These are phyloP conservation scores for Trametes elegans DNA, from an alignment of 768 basidiomycete species.

Conservation along the genomic window DNA sequence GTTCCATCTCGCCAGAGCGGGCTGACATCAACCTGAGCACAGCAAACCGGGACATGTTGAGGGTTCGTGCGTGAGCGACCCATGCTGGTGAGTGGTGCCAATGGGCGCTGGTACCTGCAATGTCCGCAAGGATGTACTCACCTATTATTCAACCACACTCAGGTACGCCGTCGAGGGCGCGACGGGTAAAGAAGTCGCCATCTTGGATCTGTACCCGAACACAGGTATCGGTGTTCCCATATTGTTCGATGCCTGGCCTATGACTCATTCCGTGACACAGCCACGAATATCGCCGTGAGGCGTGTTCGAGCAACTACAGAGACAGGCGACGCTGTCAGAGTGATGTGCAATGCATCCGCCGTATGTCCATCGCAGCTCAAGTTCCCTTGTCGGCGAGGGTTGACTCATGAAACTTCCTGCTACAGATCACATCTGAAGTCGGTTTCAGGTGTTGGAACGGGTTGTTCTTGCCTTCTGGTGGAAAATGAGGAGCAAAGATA, in stretches of 20 bases:
- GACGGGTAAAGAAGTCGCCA: constrained; percentile 57
- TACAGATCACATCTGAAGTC: constrained; percentile 43
- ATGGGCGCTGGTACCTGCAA: neutral
- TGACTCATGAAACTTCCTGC: neutral
- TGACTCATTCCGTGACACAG: constrained; percentile 31
- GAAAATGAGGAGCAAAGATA: too few species aligned
- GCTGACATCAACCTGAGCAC: constrained; percentile 24
- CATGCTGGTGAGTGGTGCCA: constrained; percentile 53
- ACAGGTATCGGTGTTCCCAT: too few species aligned
- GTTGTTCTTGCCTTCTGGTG: constrained; percentile 39
- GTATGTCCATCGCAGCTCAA: constrained; percentile 30
- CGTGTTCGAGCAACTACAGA: constrained; percentile 46
- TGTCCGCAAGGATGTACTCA: neutral
- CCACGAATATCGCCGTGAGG: constrained; percentile 48
- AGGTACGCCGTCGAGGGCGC: constrained; percentile 48
- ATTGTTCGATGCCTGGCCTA: too few species aligned
- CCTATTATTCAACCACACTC: neutral
- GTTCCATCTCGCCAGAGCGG: too few species aligned
- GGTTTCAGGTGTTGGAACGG: constrained; percentile 53
- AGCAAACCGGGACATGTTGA: constrained; percentile 46
- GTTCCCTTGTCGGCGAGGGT: too few species aligned
- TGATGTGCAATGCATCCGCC: constrained; percentile 53
- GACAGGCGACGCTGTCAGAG: constrained; percentile 41
- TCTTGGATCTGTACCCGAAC: constrained; percentile 56
- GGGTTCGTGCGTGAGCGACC: constrained; percentile 56